Evolutionary conservation across 75 land plant genomes (phyloP).

Genomic region (Adiantum capillusveneris): DNA sequence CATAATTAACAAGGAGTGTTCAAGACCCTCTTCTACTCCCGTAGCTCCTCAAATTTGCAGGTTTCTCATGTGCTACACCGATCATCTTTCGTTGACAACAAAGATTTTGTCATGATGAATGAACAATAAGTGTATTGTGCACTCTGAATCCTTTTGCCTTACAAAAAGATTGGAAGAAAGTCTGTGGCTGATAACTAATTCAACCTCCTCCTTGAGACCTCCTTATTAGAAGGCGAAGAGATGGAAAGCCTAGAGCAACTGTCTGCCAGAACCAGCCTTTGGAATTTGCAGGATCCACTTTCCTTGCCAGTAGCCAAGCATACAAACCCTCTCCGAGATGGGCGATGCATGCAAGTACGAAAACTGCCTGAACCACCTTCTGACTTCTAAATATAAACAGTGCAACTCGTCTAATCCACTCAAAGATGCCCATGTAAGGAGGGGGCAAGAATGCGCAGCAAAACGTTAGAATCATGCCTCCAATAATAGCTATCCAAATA

Average conservation of each 20-base stretch:
- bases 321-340: slow-evolving; percentile 63
- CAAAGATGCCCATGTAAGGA: slow-evolving; percentile 42
- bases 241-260: slow-evolving; percentile 55
- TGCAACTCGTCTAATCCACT: slow-evolving; percentile 22
- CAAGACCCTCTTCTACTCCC: too few relatives aligned
- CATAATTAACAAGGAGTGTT: too few relatives aligned
- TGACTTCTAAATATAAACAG: slow-evolving; percentile 46
- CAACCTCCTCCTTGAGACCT: too few relatives aligned
- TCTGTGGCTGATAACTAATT: too few relatives aligned
- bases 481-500: slow-evolving; percentile 28
- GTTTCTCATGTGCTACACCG: too few relatives aligned
- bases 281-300: slow-evolving; percentile 64
- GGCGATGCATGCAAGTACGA: slow-evolving; percentile 18
- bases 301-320: slow-evolving; percentile 69
- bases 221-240: slow-evolving; percentile 17
- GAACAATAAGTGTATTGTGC: too few relatives aligned
- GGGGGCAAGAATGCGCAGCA: slow-evolving; percentile 59
- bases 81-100: too few relatives aligned
- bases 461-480: slow-evolving; percentile 43
- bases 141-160: too few relatives aligned
- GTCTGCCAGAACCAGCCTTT: slow-evolving; percentile 93
- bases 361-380: slow-evolving; percentile 25
- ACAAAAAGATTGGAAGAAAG: too few relatives aligned
- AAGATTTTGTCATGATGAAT: too few relatives aligned
- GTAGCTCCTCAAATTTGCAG: too few relatives aligned